Evolutionary conservation across 2,329 filamentous ascomycete genomes (phyloP).

Genomic region (Colletotrichum endophyticum): DNA sequence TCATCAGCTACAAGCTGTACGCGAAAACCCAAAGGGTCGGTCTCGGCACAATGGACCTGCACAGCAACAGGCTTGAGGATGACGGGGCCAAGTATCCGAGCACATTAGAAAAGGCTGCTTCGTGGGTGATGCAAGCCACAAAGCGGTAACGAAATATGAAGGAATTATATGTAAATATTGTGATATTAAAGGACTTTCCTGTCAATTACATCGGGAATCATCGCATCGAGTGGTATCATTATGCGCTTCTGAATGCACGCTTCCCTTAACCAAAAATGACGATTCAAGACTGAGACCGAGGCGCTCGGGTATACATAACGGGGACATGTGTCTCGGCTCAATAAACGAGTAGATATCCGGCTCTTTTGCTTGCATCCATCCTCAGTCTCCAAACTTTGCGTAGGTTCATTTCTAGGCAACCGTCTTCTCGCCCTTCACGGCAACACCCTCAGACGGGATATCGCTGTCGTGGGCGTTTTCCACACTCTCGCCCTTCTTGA

Average conservation of each 20-base stretch:
- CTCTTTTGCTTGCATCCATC: neutral
- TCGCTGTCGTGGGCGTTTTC: neutral
- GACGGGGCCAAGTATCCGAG: neutral
- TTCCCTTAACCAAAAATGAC: neutral
- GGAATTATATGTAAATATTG: neutral
- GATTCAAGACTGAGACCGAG: neutral
- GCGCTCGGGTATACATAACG: neutral
- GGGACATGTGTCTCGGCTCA: neutral
- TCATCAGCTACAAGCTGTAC: slow-evolving; percentile 69
- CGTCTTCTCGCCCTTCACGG: neutral
- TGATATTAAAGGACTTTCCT: neutral
- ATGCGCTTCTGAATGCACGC: neutral
- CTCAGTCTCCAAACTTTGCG: no score
- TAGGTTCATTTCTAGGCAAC: neutral
- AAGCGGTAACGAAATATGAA: neutral
- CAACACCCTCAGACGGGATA: neutral
- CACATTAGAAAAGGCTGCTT: neutral
- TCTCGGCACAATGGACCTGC: slow-evolving; percentile 61
- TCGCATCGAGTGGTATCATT: neutral
- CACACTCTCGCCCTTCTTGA: slow-evolving; percentile 36
- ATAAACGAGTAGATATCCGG: neutral
- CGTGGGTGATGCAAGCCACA: neutral
- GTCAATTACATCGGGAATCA: neutral
- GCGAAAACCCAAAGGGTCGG: slow-evolving; percentile 58
- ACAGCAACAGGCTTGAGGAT: neutral